phyloP scores from a whole-genome alignment of 495 filamentous ascomycete species.

The Penicillium bovifimosum region DNA sequence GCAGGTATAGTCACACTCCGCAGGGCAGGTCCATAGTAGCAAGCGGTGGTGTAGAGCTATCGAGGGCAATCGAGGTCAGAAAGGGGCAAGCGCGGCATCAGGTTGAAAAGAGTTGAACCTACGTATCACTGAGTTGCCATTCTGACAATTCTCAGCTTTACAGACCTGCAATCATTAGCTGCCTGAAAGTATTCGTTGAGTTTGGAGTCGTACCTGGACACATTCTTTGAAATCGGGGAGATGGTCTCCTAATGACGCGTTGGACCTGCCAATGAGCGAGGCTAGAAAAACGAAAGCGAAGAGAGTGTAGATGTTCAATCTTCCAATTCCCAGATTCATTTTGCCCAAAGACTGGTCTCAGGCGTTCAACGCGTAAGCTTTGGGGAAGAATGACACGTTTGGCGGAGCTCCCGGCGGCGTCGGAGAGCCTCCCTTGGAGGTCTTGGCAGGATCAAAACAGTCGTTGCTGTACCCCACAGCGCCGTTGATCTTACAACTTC shows the following conservation, averaged over 20 bases:
- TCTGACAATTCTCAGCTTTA: slow-evolving; percentile 68
- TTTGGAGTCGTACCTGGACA: slow-evolving; percentile 57
- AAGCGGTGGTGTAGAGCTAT: slow-evolving; percentile 47
- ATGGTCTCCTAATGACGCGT: slow-evolving; percentile 77
- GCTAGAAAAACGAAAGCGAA: slow-evolving; percentile 36
- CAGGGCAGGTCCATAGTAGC: slow-evolving; percentile 62
- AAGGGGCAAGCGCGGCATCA: neutral
- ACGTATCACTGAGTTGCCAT: slow-evolving; percentile 45
- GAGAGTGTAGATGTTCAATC: slow-evolving; percentile 19
- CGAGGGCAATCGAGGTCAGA: slow-evolving; percentile 25
- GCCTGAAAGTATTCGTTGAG: neutral
- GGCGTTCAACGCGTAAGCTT: slow-evolving; percentile 21
- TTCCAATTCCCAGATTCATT: slow-evolving; percentile 26
- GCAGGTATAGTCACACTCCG: slow-evolving; percentile 97
- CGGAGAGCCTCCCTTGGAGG: slow-evolving; percentile 12
- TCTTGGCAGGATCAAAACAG: slow-evolving; percentile 21
- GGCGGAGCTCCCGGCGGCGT: slow-evolving; percentile 19
- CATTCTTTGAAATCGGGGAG: slow-evolving; percentile 87
- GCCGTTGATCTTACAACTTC: neutral
- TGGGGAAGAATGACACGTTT: slow-evolving; percentile 11
- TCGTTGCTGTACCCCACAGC: slow-evolving; percentile 6
- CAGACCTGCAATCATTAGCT: slow-evolving; percentile 58
- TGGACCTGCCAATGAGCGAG: slow-evolving; percentile 43
- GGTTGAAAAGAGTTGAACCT: slow-evolving; percentile 15
- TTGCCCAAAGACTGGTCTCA: slow-evolving; percentile 16